Conservation (phyloP, 495 filamentous ascomycete species). For the Daldinia vernicosa region DNA sequence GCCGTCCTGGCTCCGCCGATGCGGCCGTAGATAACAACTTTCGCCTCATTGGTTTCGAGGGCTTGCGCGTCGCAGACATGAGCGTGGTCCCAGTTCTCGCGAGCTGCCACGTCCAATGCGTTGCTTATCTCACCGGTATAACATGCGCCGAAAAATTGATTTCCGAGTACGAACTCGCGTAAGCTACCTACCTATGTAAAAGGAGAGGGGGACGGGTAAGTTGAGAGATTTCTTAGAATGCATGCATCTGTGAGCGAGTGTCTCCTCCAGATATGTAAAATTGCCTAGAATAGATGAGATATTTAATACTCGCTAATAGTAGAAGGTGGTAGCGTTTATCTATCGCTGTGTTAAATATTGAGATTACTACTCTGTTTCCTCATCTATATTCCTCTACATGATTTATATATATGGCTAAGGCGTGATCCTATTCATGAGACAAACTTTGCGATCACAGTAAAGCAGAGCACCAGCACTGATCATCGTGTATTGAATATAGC, state of each 20-base stretch:
- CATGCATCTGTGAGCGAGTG: background rate
- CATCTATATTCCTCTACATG: background rate
- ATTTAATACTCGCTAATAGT: too few species aligned
- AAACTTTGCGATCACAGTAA: too few species aligned
- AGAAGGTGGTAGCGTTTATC: too few species aligned
- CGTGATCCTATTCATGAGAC: background rate
- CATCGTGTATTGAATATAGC: background rate
- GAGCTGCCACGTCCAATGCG: slow-evolving; percentile 49
- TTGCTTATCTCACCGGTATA: slow-evolving; percentile 50
- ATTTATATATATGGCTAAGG: background rate
- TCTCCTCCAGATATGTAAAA: too few species aligned
- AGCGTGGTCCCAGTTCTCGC: slow-evolving; percentile 68
- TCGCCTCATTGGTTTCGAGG: slow-evolving; percentile 62
- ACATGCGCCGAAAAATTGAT: slow-evolving; percentile 57
- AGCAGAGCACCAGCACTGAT: background rate
- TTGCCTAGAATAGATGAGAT: too few species aligned
- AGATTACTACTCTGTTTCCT: background rate
- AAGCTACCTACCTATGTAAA: slow-evolving; percentile 15
- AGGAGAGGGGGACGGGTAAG: too few species aligned
- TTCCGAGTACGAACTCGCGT: slow-evolving; percentile 49
- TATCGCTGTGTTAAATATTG: background rate
- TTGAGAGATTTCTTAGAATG: background rate
- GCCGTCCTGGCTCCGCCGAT: slow-evolving; percentile 53
- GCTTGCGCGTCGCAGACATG: slow-evolving; percentile 70
- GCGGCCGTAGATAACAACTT: slow-evolving; percentile 66